A percentile compares a stretch with the other conserved stretches of the same genome.
phyloP scores from a whole-genome alignment of 345 rosid species.

The Hibiscus tridactylites region DNA sequence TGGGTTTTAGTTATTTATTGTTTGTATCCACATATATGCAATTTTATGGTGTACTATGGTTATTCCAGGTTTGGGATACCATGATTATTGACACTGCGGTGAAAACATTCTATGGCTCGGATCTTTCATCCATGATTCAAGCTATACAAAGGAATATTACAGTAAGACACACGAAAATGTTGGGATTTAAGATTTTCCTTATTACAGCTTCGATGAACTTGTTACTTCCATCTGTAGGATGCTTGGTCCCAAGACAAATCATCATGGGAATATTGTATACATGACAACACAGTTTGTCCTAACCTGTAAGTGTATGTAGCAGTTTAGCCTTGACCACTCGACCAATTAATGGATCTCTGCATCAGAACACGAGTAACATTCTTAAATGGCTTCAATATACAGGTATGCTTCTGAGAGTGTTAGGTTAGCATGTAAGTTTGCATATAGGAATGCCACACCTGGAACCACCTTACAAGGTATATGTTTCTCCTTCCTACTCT shows the following conservation, averaged over 20 bases:
- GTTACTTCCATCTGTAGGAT: conserved; percentile 24
- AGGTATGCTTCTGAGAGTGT: conserved; percentile 92
- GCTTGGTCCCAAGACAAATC: conserved; percentile 51
- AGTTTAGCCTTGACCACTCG: no score
- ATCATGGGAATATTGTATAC: conserved; percentile 48
- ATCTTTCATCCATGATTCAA: conserved; percentile 56
- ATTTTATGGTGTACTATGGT: neutral
- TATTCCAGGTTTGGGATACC: conserved; percentile 32
- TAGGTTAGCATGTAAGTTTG: conserved; percentile 76
- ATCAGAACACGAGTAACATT: neutral
- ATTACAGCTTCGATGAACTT: neutral
- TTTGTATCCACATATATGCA: no score
- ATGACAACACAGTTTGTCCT: conserved; percentile 57
- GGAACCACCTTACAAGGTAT: conserved; percentile 82
- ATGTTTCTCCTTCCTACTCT: neutral
- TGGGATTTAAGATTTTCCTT: neutral
- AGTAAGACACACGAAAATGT: conserved; percentile 20
- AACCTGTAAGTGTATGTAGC: conserved; percentile 39
- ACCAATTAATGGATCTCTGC: no score
- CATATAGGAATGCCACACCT: conserved; percentile 72
- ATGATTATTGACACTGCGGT: conserved; percentile 77
- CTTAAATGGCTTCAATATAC: conserved; percentile 6
- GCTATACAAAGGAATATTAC: conserved; percentile 59
- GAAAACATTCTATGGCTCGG: conserved; percentile 55
- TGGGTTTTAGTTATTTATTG: no score